Evolutionary conservation across 208 protist species (phyloP), one percentile per base, ranked within the genome.

Genomic region (Leishmania guyanensis): DNA sequence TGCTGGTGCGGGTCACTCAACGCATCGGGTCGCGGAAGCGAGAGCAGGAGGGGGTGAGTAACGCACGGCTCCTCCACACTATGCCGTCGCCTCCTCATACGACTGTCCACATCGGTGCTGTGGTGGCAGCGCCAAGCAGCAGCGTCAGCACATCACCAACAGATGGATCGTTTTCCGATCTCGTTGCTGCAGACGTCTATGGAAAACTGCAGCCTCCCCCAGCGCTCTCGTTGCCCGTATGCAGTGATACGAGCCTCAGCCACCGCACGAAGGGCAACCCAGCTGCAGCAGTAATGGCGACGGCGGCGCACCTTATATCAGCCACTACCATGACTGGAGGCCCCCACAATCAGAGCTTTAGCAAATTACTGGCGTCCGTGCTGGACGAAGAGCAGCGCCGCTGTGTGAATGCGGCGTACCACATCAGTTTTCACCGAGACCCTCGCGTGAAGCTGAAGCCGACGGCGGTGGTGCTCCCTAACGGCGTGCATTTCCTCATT

Each of bases 371-470:
- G 46, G 64, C 50, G 50, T 3, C 72, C n/a, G 51, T 39, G 29
- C 76, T 86, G 5, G 86, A 93, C 62, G 81, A 85, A 20, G 62
- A 76, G 51, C 86, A 91, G 72, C 76, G 81, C 29, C 84, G 86
- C 33, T 93, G 89, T 71, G 73, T 92, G 48, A 80, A 89, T 83
- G 75, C 39, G 8, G 91, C 91, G 43, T 96, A 90, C 87, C 82
- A 85, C 51, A 73, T 88, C 33, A 86, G 83, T 29, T 95, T 95
- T 69, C 69, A 82, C 51, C 87, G 87, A 22, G 87, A 97, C 75
- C 84, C 88, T 33, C 87, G 90, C 36, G 87, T 97, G 46, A 89
- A 90, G 78, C 86, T 90, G 84, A 82, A 79, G 56, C 58, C 81
- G n/a, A 92, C 84, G 9, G 78, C 64, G 46, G 89, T 92, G n/a